Percentiles rank a stretch among this genome's conserved stretches.
Evolutionary conservation across 345 rosid species (phyloP).

Genomic region (Hypericum androsaemum): DNA sequence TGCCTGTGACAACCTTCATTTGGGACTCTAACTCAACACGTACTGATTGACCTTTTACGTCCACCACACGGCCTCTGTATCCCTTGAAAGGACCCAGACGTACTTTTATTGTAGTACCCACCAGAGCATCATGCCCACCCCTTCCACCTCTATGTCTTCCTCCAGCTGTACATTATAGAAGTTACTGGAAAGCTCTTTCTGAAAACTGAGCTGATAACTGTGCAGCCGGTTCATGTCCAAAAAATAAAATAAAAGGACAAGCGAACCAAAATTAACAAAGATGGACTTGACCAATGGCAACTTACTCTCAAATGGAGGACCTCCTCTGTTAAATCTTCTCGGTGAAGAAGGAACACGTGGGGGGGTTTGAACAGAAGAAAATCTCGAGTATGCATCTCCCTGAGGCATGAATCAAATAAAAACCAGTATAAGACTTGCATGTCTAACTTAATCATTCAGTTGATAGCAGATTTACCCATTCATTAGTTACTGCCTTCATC

Average conservation of each 20-base stretch:
- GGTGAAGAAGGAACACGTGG: constrained; percentile 70
- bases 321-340: constrained; percentile 67
- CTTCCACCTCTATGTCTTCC: constrained; percentile 86
- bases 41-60: constrained; percentile 65
- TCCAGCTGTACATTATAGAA: constrained; percentile 42
- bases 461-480: no score
- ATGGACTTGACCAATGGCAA: constrained; percentile 7
- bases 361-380: constrained; percentile 46
- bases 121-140: constrained; percentile 63
- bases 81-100: constrained; percentile 82
- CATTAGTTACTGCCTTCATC: no score
- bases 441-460: not conserved
- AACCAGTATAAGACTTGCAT: not conserved
- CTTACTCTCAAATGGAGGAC: constrained; percentile 59
- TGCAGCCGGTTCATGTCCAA: not conserved
- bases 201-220: not conserved
- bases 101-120: constrained; percentile 73
- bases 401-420: constrained; percentile 15
- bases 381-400: constrained; percentile 68
- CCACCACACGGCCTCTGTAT: constrained; percentile 79
- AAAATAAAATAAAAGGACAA: not conserved
- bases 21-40: constrained; percentile 87
- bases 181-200: not conserved
- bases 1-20: constrained; percentile 89
- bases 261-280: not conserved